phyloP scores from a whole-genome alignment of 2,329 filamentous ascomycete genomes.

The Ceratocystiopsis sp. region DNA sequence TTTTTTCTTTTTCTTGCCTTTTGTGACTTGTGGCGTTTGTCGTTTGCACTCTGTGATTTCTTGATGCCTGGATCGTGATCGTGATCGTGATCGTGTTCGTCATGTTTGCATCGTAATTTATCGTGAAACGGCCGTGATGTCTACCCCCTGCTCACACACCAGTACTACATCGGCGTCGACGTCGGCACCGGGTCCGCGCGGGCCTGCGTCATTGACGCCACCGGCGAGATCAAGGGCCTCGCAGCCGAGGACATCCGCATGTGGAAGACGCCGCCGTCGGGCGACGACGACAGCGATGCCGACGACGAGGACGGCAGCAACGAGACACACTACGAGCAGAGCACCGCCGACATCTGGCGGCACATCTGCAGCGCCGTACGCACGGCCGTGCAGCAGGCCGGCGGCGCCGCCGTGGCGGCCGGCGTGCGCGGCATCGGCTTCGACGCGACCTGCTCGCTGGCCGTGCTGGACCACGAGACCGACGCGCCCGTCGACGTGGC shows the following conservation, averaged over 20 bases:
- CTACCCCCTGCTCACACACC: conserved; percentile 17
- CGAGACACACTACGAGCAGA: conserved; percentile 68
- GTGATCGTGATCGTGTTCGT: background rate
- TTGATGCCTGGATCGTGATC: too few relatives aligned
- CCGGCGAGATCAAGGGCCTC: conserved; percentile 70
- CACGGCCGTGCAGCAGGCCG: conserved; percentile 63
- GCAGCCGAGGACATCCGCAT: conserved; percentile 62
- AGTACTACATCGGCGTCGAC: conserved; percentile 70
- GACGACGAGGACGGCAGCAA: conserved; percentile 47
- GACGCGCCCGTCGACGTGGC: conserved; percentile 87
- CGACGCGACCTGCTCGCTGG: conserved; percentile 94
- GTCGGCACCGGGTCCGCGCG: conserved; percentile 91
- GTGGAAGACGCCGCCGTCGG: conserved; percentile 65
- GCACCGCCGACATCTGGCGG: conserved; percentile 89
- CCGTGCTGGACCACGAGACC: conserved; percentile 77
- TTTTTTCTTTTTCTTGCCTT: too few relatives aligned
- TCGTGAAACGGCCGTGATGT: too few relatives aligned
- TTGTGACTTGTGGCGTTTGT: too few relatives aligned
- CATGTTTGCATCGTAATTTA: too few relatives aligned
- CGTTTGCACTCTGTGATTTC: too few relatives aligned
- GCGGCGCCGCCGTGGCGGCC: conserved; percentile 43
- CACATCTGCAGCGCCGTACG: conserved; percentile 85
- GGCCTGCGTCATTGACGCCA: conserved; percentile 85
- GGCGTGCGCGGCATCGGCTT: conserved; percentile 85
- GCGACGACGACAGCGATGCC: too few relatives aligned